Percentiles rank a stretch among this genome's conserved stretches.
These are phyloP conservation scores for Echeveria elegans DNA, from an alignment of 164 flowering plant genomes.

Conservation along the genomic window DNA sequence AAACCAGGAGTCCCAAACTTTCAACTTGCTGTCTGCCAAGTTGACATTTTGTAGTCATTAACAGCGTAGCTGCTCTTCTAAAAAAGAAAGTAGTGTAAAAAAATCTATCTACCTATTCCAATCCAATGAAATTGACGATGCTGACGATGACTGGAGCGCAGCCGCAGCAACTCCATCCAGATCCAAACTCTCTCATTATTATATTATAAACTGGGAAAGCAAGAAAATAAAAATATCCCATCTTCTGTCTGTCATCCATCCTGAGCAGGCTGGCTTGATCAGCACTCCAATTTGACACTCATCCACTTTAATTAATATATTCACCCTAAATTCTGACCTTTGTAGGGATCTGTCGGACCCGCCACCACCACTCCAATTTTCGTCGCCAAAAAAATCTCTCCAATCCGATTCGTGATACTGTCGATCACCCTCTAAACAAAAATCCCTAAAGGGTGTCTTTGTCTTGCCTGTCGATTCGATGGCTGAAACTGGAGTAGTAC, in stretches of 20 bases:
- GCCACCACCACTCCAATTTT: not conserved
- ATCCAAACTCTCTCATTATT: not conserved
- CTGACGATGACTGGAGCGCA: not conserved
- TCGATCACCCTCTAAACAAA: not conserved
- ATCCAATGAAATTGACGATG: not conserved
- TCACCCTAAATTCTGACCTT: not conserved
- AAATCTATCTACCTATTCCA: not conserved
- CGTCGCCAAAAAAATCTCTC: not conserved
- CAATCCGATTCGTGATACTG: not conserved
- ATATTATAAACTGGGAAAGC: not conserved
- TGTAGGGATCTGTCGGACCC: not conserved
- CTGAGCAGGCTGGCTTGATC: not conserved
- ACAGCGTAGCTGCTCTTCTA: not conserved
- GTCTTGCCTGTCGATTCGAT: not conserved
- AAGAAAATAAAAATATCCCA: no score
- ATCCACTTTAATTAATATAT: not conserved
- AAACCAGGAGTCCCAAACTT: not conserved
- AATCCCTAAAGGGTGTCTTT: not conserved
- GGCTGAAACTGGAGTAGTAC: conserved; percentile 5
- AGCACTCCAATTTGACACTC: not conserved
- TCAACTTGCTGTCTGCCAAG: conserved; percentile 3
- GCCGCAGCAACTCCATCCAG: not conserved
- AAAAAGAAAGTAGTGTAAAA: not conserved
- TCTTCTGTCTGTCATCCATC: conserved; percentile 5
- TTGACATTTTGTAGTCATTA: not conserved